Conservation (phyloP, 257 asterid genomes). For the Handroanthus guayacan region DNA sequence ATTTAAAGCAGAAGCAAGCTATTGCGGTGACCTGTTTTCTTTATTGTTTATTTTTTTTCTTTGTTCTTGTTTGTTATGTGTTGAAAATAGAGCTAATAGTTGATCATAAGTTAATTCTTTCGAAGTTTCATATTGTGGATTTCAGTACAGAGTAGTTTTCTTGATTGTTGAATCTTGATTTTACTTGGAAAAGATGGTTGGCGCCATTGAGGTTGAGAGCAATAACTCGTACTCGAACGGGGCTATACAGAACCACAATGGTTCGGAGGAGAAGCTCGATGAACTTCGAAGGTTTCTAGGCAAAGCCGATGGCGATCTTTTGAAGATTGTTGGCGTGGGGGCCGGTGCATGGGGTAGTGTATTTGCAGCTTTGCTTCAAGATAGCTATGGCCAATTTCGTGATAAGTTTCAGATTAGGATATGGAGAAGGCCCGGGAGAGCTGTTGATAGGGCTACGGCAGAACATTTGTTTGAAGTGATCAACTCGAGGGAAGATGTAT, state of each 20-base stretch:
- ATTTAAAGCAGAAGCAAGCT: not conserved
- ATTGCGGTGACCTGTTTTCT: not conserved
- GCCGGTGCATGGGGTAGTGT: conserved; percentile 97
- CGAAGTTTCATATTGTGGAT: conserved; percentile 21
- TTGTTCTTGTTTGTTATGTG: not conserved
- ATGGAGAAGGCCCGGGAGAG: conserved; percentile 83
- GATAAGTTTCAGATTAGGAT: conserved; percentile 78
- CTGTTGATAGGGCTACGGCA: conserved; percentile 72
- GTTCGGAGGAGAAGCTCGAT: conserved; percentile 71
- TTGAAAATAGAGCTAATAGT: not conserved
- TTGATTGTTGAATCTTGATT: conserved; percentile 39
- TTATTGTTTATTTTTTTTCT: not conserved
- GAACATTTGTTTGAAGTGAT: conserved; percentile 84
- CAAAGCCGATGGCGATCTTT: conserved; percentile 64
- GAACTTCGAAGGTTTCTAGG: conserved; percentile 67
- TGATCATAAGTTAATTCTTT: not conserved
- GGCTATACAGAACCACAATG: conserved; percentile 45
- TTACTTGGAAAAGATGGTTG: conserved; percentile 64
- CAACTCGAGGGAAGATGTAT: conserved; percentile 84
- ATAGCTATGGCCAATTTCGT: conserved; percentile 74
- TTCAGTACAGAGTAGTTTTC: conserved; percentile 9
- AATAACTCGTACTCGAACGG: conserved; percentile 54
- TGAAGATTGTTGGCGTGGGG: conserved; percentile 86
- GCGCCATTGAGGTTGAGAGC: conserved; percentile 59
- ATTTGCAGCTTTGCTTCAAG: conserved; percentile 85